Evolutionary conservation across 306 rosid species (phyloP).

Genomic region (Lotus japonicus): DNA sequence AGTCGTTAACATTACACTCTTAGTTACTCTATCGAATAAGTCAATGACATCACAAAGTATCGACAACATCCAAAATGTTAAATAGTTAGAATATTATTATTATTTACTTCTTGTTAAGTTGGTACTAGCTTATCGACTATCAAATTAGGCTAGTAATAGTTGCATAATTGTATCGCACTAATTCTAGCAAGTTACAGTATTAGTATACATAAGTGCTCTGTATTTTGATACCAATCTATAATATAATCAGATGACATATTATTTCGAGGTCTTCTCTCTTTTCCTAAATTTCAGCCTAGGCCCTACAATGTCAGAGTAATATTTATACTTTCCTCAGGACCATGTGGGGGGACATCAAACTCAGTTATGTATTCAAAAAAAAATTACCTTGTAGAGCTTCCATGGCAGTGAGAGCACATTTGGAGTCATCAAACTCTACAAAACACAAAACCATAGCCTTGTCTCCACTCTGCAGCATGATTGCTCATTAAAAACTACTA

Average conservation of each 20-base stretch:
- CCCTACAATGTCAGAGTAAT: background rate
- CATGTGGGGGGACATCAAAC: background rate
- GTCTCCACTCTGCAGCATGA: constrained; percentile 63
- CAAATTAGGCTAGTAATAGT: no score
- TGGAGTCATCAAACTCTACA: constrained; percentile 60
- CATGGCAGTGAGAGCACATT: constrained; percentile 63
- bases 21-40: background rate
- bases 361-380: background rate
- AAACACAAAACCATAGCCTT: constrained; percentile 65
- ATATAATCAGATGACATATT: constrained; percentile 8
- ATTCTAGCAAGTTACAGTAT: background rate
- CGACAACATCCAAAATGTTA: background rate
- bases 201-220: background rate
- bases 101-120: background rate
- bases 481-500: constrained; percentile 15
- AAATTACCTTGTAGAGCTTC: constrained; percentile 56
- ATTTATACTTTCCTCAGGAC: background rate
- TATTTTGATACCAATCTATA: background rate
- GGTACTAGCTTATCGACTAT: background rate
- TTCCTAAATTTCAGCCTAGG: background rate
- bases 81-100: background rate
- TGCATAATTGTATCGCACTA: background rate
- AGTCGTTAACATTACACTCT: background rate
- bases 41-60: background rate
- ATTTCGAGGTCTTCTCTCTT: background rate